Conservation (phyloP, 352 stramenopile genomes). For the Pythium vanterpoolii region DNA sequence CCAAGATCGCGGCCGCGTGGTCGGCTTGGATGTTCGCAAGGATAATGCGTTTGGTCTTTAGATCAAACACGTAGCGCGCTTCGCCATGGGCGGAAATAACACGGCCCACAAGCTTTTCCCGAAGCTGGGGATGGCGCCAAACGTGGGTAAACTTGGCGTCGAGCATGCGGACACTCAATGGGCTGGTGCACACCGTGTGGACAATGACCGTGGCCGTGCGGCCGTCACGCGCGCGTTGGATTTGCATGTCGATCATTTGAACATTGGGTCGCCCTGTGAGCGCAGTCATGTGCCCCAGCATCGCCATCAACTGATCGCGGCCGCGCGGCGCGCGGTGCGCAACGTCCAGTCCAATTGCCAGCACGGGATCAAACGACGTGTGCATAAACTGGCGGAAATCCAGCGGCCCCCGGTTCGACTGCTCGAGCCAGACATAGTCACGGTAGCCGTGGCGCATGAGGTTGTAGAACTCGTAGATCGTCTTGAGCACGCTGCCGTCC, state of each 20-base stretch:
- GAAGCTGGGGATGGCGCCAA: not conserved
- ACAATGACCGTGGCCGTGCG: not conserved
- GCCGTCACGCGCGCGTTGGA: not conserved
- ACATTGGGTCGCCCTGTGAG: conserved; percentile 8
- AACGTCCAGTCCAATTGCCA: not conserved
- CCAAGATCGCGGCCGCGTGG: conserved; percentile 6
- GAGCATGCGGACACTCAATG: conserved; percentile 5
- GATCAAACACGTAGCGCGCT: conserved; percentile 6
- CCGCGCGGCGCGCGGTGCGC: not conserved
- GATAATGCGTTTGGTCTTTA: not conserved
- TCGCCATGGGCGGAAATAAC: not conserved
- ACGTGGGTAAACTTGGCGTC: conserved; percentile 8
- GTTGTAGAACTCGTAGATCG: conserved; percentile 2
- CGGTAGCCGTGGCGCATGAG: conserved; percentile 1
- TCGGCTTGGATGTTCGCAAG: conserved; percentile 4
- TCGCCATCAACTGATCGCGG: not conserved
- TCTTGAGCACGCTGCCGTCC: not conserved
- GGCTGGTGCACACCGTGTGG: conserved; percentile 2
- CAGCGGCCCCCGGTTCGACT: not conserved
- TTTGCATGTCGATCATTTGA: conserved; percentile 1
- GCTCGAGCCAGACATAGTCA: conserved; percentile 1
- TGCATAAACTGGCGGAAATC: conserved; percentile 8
- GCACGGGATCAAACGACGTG: not conserved
- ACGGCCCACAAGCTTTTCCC: conserved; percentile 10
- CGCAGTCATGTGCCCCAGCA: conserved; percentile 2